These are phyloP conservation scores for Paramecium caudatum DNA, from an alignment of 73 alveolate genomes.

Conservation along the genomic window DNA sequence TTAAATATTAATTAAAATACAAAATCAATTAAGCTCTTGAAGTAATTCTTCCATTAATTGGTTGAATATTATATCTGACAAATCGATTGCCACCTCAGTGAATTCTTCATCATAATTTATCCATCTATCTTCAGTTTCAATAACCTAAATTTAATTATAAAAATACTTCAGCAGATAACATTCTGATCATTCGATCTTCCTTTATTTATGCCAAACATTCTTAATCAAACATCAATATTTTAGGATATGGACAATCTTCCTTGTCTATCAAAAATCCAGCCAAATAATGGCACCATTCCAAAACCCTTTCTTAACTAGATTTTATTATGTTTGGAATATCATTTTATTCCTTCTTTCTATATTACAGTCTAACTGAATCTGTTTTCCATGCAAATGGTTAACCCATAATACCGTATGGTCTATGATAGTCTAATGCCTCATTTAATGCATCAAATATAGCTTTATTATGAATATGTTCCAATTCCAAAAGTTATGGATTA, in stretches of 20 bases:
- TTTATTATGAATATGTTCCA: constrained; percentile 74
- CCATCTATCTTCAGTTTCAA: constrained; percentile 76
- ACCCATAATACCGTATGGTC: constrained; percentile 75
- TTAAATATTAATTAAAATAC: neutral
- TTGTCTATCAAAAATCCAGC: constrained; percentile 79
- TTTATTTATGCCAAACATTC: constrained; percentile 77
- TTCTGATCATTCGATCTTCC: constrained; percentile 80
- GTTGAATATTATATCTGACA: constrained; percentile 73
- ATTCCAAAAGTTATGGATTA: constrained; percentile 14
- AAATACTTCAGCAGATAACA: constrained; percentile 78
- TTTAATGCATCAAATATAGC: constrained; percentile 76
- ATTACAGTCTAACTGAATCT: constrained; percentile 39
- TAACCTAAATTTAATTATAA: constrained; percentile 5
- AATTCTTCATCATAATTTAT: constrained; percentile 76
- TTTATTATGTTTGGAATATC: constrained; percentile 64
- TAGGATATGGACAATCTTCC: constrained; percentile 74
- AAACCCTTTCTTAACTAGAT: constrained; percentile 71
- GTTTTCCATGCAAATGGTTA: constrained; percentile 71
- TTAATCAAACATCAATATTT: constrained; percentile 74
- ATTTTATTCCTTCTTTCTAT: neutral
- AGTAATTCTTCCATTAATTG: constrained; percentile 72
- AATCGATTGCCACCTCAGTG: constrained; percentile 75
- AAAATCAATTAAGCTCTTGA: constrained; percentile 53
- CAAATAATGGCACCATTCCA: constrained; percentile 71
- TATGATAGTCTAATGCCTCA: constrained; percentile 68